Evolutionary conservation across 2,329 filamentous ascomycete genomes (phyloP).

Genomic region (Talaromyces islandicus): DNA sequence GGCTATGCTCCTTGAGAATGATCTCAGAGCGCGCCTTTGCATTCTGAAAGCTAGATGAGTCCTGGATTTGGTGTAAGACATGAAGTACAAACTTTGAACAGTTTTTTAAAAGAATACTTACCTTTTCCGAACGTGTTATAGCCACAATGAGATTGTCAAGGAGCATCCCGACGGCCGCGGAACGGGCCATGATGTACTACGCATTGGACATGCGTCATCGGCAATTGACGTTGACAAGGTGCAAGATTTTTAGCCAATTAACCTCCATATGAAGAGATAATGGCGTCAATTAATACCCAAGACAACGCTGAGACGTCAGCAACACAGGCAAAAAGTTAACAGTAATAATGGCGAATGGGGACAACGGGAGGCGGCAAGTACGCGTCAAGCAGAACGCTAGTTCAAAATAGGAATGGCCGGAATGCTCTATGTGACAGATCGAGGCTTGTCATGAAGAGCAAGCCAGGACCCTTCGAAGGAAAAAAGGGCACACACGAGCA

Average conservation of each 20-base stretch:
- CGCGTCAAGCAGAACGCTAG: conserved; percentile 32
- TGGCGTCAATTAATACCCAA: background rate
- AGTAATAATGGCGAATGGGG: background rate
- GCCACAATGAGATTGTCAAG: conserved; percentile 62
- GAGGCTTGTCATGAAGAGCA: background rate
- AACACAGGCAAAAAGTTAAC: background rate
- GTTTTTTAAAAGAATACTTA: background rate
- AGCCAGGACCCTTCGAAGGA: background rate
- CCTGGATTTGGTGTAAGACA: conserved; percentile 16
- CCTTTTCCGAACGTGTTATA: conserved; percentile 6
- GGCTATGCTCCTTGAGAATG: conserved; percentile 37
- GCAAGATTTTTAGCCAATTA: background rate
- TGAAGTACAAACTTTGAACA: background rate
- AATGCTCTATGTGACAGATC: background rate
- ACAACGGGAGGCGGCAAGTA: background rate
- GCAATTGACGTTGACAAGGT: background rate
- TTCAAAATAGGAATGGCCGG: conserved; percentile 1
- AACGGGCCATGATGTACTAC: conserved; percentile 60
- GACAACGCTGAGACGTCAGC: background rate
- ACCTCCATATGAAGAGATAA: background rate
- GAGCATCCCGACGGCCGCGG: conserved; percentile 58
- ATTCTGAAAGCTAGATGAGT: conserved; percentile 20
- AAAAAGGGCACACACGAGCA: background rate
- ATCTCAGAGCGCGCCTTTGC: conserved; percentile 28
- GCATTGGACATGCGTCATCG: background rate